Evolutionary conservation across 441 rosid species (phyloP).

Genomic region (Lepidium campestre): DNA sequence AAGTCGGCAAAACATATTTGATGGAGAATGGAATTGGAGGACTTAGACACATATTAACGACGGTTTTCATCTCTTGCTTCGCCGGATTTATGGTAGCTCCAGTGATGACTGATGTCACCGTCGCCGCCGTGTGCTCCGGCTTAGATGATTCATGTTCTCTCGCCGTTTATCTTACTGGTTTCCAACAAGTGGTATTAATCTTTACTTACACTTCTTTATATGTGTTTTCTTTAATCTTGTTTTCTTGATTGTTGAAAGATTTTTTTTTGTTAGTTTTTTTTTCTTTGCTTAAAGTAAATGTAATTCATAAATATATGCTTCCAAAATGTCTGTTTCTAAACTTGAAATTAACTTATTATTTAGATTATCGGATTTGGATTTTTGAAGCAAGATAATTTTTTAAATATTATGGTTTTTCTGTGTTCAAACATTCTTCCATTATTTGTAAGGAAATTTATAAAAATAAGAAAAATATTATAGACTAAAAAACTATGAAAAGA

Average conservation of each 20-base stretch:
- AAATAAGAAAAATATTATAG: too few species aligned
- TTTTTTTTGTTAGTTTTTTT: background rate
- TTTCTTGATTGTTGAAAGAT: background rate
- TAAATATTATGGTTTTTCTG: too few species aligned
- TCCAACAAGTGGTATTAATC: constrained; percentile 43
- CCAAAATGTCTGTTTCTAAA: background rate
- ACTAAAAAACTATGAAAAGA: too few species aligned
- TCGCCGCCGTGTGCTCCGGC: constrained; percentile 69
- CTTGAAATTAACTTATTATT: background rate
- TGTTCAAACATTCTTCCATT: too few species aligned
- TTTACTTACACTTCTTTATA: background rate
- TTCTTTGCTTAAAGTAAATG: background rate
- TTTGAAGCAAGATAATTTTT: background rate
- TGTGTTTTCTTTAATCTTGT: background rate
- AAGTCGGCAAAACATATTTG: background rate
- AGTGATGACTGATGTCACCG: constrained; percentile 72
- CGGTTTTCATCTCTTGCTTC: constrained; percentile 48
- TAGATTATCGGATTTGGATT: background rate
- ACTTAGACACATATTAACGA: constrained; percentile 49
- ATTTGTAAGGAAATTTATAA: too few species aligned
- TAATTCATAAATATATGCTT: background rate
- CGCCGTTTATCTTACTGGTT: constrained; percentile 82
- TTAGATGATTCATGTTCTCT: constrained; percentile 65
- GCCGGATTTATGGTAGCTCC: constrained; percentile 44
- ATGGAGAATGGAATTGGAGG: constrained; percentile 34